Percentiles rank a stretch among this genome's conserved stretches.
Conservation (phyloP, 345 rosid species). For the Firmiana major region DNA sequence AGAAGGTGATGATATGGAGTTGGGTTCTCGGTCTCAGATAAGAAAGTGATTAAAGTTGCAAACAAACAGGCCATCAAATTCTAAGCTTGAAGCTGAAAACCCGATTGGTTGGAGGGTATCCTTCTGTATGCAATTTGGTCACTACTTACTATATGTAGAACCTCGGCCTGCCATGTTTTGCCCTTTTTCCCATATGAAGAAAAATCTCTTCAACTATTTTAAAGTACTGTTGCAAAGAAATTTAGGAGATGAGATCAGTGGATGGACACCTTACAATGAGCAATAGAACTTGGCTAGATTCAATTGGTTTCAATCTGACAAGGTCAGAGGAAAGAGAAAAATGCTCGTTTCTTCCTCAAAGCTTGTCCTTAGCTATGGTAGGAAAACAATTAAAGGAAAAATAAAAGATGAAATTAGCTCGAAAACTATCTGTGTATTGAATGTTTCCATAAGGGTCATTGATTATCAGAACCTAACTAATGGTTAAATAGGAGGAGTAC, state of each 20-base stretch:
- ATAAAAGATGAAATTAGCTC: no score
- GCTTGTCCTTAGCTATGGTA: neutral
- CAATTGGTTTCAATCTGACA: neutral
- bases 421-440: no score
- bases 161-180: constrained; percentile 1
- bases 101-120: constrained; percentile 2
- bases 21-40: neutral
- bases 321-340: neutral
- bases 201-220: neutral
- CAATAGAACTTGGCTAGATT: neutral
- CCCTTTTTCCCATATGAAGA: neutral
- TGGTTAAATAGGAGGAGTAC: neutral
- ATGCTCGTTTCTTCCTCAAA: neutral
- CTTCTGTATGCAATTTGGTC: neutral
- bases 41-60: neutral
- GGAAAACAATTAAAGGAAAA: neutral
- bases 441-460: neutral
- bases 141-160: constrained; percentile 1
- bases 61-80: neutral
- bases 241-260: neutral
- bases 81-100: neutral
- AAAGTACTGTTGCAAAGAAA: constrained; percentile 1
- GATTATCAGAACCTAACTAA: neutral
- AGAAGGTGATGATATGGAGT: neutral
- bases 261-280: neutral